phyloP scores from a whole-genome alignment of 495 filamentous ascomycete species.

The Jackrogersella multiformis region DNA sequence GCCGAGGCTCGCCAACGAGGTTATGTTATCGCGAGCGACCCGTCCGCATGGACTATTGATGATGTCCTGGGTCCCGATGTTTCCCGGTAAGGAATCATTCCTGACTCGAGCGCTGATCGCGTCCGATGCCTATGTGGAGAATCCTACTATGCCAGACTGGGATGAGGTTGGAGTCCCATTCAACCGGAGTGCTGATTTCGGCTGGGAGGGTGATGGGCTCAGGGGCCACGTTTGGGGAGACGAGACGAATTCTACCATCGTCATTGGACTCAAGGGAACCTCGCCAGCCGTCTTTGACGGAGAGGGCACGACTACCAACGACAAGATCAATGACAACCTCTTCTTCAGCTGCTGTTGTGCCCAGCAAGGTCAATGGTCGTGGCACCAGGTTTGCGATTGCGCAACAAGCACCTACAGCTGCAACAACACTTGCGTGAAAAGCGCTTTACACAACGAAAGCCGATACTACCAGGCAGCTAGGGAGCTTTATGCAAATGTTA shows the following conservation, averaged over 20 bases:
- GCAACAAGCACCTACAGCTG: conserved; percentile 83
- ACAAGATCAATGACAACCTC: conserved; percentile 97
- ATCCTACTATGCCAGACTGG: conserved; percentile 78
- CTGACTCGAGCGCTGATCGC: conserved; percentile 86
- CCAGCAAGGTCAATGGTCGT: conserved; percentile 86
- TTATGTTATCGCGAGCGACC: conserved; percentile 64
- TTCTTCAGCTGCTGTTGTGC: conserved; percentile 98
- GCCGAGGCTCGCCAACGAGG: conserved; percentile 70
- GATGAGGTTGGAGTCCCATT: conserved; percentile 79
- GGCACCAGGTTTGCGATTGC: conserved; percentile 92
- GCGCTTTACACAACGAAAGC: conserved; percentile 79
- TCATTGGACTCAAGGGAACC: conserved; percentile 93
- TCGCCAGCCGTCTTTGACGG: conserved; percentile 93
- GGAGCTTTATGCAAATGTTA: conserved; percentile 92
- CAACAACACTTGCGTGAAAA: conserved; percentile 85
- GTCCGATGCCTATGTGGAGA: conserved; percentile 84
- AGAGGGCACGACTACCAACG: conserved; percentile 92
- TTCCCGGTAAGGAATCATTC: conserved; percentile 85
- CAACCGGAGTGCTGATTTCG: conserved; percentile 85
- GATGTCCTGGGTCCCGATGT: conserved; percentile 80
- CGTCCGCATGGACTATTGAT: conserved; percentile 85
- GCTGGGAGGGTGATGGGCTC: conserved; percentile 89
- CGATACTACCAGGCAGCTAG: conserved; percentile 88
- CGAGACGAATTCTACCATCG: conserved; percentile 81
- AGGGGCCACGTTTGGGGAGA: conserved; percentile 93